Conservation (phyloP, 2,329 filamentous ascomycete genomes). For the Sporothrix protearum region DNA sequence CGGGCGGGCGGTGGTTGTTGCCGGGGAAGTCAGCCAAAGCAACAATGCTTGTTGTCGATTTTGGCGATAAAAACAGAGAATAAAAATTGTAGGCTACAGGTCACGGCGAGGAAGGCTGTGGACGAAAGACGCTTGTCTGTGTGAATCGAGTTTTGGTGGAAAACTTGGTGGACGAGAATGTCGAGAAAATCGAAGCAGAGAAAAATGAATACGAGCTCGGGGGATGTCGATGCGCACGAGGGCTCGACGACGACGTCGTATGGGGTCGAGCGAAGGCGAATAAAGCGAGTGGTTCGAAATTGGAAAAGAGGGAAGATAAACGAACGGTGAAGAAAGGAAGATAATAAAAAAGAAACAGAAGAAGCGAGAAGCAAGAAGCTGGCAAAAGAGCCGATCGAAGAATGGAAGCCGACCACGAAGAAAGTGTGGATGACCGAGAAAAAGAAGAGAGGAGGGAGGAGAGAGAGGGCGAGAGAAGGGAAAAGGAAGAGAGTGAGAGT, state of each 20-base stretch:
- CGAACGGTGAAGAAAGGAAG: slow-evolving; percentile 7
- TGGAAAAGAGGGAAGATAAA: neutral
- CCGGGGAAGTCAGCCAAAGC: neutral
- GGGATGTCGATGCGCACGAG: neutral
- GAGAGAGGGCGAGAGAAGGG: slow-evolving; percentile 29
- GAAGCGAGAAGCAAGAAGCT: slow-evolving; percentile 36
- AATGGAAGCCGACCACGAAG: slow-evolving; percentile 30
- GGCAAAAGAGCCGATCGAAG: slow-evolving; percentile 34
- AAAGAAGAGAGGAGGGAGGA: slow-evolving; percentile 35
- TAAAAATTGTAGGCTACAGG: slow-evolving; percentile 9
- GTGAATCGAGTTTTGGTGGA: neutral
- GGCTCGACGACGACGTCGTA: neutral
- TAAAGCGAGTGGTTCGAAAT: slow-evolving; percentile 6
- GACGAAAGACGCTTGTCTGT: neutral
- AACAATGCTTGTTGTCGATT: neutral
- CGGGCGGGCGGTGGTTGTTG: neutral
- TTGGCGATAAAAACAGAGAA: slow-evolving; percentile 1
- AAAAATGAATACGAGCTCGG: slow-evolving; percentile 5
- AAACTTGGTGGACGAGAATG: neutral
- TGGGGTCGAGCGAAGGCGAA: slow-evolving; percentile 2
- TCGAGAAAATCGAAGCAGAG: neutral
- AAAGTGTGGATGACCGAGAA: slow-evolving; percentile 34
- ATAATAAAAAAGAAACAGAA: slow-evolving; percentile 34
- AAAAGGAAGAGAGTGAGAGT: slow-evolving; percentile 17
- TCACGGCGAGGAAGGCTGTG: neutral